Percentiles rank a stretch among this genome's conserved stretches.
Conservation (phyloP, 306 rosid species). For the Acacia melanoxylon region DNA sequence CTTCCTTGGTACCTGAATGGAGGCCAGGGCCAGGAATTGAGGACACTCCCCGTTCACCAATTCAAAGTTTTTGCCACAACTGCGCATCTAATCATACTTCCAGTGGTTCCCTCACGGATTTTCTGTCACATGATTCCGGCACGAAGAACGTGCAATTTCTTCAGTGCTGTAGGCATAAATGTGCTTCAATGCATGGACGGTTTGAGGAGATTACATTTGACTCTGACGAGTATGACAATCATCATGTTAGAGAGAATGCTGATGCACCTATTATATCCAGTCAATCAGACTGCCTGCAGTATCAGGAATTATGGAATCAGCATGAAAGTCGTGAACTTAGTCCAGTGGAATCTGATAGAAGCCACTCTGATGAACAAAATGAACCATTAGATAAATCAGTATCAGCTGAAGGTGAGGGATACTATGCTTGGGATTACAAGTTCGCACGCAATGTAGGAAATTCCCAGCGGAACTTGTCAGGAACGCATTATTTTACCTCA, state of each 20-base stretch:
- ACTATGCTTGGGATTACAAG: slow-evolving; percentile 35
- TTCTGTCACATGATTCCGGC: slow-evolving; percentile 40
- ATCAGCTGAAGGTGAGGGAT: slow-evolving; percentile 35
- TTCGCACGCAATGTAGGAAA: slow-evolving; percentile 23
- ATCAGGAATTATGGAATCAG: slow-evolving; percentile 56
- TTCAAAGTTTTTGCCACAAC: slow-evolving; percentile 55
- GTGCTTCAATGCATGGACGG: slow-evolving; percentile 80
- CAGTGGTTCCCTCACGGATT: slow-evolving; percentile 45
- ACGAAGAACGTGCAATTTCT: slow-evolving; percentile 45
- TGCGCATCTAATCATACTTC: slow-evolving; percentile 63
- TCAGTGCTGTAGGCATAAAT: slow-evolving; percentile 59
- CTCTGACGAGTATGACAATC: slow-evolving; percentile 57
- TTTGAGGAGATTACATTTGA: slow-evolving; percentile 81
- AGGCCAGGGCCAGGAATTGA: slow-evolving; percentile 56
- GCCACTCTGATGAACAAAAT: slow-evolving; percentile 64
- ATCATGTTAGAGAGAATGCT: slow-evolving; percentile 34
- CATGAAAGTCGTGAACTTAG: slow-evolving; percentile 68
- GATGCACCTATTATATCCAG: slow-evolving; percentile 37
- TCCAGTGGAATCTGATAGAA: slow-evolving; percentile 62
- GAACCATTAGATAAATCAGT: slow-evolving; percentile 45
- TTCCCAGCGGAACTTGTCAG: slow-evolving; percentile 39
- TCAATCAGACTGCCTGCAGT: slow-evolving; percentile 42
- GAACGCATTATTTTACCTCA: slow-evolving; percentile 43
- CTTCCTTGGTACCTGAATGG: slow-evolving; percentile 86
- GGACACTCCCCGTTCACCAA: slow-evolving; percentile 57